Percentiles rank a stretch among this genome's conserved stretches.
Conservation (phyloP, 2,329 filamentous ascomycete genomes). For the Pestalotiopsis sp. region DNA sequence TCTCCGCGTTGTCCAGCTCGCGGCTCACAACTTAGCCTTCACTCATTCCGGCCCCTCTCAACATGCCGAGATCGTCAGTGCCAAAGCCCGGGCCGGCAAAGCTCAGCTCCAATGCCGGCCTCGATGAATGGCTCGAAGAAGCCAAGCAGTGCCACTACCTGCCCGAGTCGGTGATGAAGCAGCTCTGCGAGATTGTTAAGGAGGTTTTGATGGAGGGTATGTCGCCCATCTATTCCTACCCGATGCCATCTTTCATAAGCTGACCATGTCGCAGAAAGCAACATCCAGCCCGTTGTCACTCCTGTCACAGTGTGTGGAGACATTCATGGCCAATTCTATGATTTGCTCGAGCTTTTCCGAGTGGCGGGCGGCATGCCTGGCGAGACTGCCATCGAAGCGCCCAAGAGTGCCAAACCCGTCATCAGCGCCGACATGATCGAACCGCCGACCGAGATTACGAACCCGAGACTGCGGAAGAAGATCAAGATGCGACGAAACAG, state of each 20-base stretch:
- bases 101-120: conserved; percentile 78
- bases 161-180: conserved; percentile 96
- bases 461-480: conserved; percentile 86
- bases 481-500: conserved; percentile 64
- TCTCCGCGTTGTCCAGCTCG: not conserved
- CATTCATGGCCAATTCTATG: conserved; percentile 98
- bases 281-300: conserved; percentile 96
- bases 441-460: conserved; percentile 84
- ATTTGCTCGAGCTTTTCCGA: conserved; percentile 93
- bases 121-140: conserved; percentile 95
- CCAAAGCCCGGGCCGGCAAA: conserved; percentile 91
- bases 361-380: conserved; percentile 97
- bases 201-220: conserved; percentile 97
- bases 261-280: conserved; percentile 69
- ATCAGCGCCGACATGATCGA: conserved; percentile 93
- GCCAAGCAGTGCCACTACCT: conserved; percentile 98
- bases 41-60: not conserved
- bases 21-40: not conserved
- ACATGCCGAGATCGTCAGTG: conserved; percentile 41
- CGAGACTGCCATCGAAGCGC: conserved; percentile 70
- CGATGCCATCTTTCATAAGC: not conserved
- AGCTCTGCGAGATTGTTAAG: conserved; percentile 97
- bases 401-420: conserved; percentile 69
- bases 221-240: conserved; percentile 17
- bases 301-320: conserved; percentile 97